Conservation (phyloP, 768 basidiomycete genomes). For the Amanita pseudoporphyria region DNA sequence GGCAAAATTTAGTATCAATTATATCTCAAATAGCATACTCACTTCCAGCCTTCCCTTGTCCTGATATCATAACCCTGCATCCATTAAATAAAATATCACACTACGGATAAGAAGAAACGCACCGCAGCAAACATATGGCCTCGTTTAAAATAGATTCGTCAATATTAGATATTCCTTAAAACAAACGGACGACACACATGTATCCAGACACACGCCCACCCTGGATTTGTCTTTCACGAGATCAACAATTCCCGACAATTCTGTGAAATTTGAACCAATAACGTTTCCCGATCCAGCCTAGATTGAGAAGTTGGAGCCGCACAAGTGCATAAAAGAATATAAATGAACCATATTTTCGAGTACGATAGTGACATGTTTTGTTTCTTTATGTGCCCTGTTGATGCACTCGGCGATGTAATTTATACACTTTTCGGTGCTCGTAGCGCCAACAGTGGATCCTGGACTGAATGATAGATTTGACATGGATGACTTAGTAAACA, state of each 20-base stretch:
- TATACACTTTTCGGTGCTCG: constrained; percentile 51
- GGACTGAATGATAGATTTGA: constrained; percentile 31
- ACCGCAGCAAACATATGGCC: constrained; percentile 77
- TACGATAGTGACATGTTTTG: constrained; percentile 47
- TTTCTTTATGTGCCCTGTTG: constrained; percentile 61
- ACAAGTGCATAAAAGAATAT: neutral
- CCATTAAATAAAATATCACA: neutral
- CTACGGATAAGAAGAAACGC: constrained; percentile 13
- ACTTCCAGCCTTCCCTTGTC: constrained; percentile 65
- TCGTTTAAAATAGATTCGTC: constrained; percentile 15
- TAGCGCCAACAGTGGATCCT: constrained; percentile 71
- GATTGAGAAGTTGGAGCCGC: neutral
- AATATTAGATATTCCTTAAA: neutral
- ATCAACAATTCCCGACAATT: constrained; percentile 60
- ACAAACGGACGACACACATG: constrained; percentile 39
- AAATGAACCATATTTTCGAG: constrained; percentile 73
- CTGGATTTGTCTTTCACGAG: constrained; percentile 63
- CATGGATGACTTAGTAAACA: neutral
- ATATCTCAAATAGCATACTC: constrained; percentile 19
- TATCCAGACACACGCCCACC: constrained; percentile 80
- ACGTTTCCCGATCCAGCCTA: constrained; percentile 78
- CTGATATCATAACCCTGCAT: constrained; percentile 73
- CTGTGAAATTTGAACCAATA: constrained; percentile 60
- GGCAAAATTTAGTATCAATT: neutral
- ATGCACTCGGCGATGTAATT: constrained; percentile 59